phyloP scores from a whole-genome alignment of 2,329 filamentous ascomycete species.

The Verticillium longisporum region DNA sequence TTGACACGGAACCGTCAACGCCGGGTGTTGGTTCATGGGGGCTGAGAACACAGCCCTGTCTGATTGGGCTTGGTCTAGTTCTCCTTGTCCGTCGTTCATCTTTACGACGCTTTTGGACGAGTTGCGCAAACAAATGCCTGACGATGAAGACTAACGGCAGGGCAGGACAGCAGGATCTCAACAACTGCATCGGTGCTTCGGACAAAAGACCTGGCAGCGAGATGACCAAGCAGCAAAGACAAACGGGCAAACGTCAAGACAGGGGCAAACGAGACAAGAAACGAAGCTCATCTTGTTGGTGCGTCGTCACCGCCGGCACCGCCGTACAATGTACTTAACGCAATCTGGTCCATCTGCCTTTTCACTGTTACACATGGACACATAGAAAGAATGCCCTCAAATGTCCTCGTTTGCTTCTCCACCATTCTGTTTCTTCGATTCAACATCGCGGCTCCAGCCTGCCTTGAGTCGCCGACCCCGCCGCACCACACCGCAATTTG shows the following conservation, averaged over 20 bases:
- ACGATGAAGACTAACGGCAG: too few relatives aligned
- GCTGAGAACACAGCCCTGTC: background rate
- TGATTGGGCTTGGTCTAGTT: background rate
- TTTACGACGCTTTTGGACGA: background rate
- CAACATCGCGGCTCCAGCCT: background rate
- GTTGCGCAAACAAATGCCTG: background rate
- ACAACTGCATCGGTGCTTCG: background rate
- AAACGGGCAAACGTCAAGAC: background rate
- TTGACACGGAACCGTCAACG: background rate
- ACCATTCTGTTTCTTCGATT: background rate
- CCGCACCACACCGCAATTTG: background rate
- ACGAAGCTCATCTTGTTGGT: background rate
- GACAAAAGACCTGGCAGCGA: background rate
- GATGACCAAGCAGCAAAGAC: background rate
- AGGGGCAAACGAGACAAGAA: background rate
- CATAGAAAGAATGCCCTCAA: background rate
- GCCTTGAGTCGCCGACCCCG: background rate
- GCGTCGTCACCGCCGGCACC: background rate
- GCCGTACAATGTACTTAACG: background rate
- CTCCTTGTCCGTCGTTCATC: background rate
- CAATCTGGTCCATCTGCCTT: background rate
- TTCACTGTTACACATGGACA: background rate
- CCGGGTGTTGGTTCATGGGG: background rate
- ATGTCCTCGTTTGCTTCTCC: background rate
- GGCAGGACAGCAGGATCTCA: background rate